Conservation (phyloP, 345 rosid genomes). For the Murraya koenigii region DNA sequence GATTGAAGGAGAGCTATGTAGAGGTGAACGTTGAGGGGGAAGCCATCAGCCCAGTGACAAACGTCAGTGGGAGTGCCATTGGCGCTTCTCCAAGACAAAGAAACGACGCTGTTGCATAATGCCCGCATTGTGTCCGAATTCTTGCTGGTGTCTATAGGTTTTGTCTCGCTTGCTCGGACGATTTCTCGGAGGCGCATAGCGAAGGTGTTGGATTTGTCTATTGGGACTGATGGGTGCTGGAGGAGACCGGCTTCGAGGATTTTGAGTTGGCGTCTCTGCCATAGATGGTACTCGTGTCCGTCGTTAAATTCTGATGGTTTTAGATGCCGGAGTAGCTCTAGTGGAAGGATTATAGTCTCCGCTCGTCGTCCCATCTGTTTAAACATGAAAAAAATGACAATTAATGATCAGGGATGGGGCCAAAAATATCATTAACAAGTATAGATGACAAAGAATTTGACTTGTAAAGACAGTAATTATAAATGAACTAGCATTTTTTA, state of each 20-base stretch:
- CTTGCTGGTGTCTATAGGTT: slow-evolving; percentile 58
- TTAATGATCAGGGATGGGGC: neutral
- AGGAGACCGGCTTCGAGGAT: slow-evolving; percentile 77
- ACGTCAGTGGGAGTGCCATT: slow-evolving; percentile 59
- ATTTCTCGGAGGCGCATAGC: slow-evolving; percentile 60
- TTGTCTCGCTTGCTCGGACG: slow-evolving; percentile 42
- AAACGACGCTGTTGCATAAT: slow-evolving; percentile 61
- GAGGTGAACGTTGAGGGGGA: slow-evolving; percentile 73
- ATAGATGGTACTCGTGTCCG: slow-evolving; percentile 61
- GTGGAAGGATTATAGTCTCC: slow-evolving; percentile 83
- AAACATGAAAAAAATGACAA: neutral
- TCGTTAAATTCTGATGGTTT: slow-evolving; percentile 78
- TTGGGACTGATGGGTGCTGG: slow-evolving; percentile 59
- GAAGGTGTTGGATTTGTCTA: slow-evolving; percentile 59
- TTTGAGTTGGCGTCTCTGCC: slow-evolving; percentile 87
- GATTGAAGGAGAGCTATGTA: slow-evolving; percentile 63
- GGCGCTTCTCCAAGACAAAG: slow-evolving; percentile 69
- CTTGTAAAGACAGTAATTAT: too few relatives aligned
- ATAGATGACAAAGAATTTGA: too few relatives aligned
- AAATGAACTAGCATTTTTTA: too few relatives aligned
- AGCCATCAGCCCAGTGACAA: slow-evolving; percentile 98
- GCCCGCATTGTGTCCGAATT: slow-evolving; percentile 70
- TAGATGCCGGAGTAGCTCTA: slow-evolving; percentile 84
- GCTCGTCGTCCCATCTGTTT: slow-evolving; percentile 70
- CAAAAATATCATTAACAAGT: too few relatives aligned